A percentile compares a stretch with the other conserved stretches of the same genome.
phyloP scores from a whole-genome alignment of 495 filamentous ascomycete species.

The Neurospora tetrasperma region DNA sequence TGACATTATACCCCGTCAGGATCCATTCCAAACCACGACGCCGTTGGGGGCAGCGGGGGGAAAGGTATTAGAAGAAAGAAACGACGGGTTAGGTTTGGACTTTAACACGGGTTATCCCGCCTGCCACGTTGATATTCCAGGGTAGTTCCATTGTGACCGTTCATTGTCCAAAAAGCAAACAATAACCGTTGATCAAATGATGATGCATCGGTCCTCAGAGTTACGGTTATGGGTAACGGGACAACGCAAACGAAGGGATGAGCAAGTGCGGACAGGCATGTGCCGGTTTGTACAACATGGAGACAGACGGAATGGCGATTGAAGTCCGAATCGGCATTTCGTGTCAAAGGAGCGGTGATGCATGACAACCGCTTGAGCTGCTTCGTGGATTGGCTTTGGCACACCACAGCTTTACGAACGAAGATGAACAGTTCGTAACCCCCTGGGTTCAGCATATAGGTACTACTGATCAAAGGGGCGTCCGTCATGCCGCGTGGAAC shows the following conservation, averaged over 20 bases:
- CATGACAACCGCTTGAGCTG: too few relatives aligned
- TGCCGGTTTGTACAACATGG: too few relatives aligned
- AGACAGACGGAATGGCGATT: too few relatives aligned
- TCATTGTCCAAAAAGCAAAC: background rate
- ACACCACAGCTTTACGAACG: too few relatives aligned
- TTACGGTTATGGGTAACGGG: background rate
- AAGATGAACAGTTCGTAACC: too few relatives aligned
- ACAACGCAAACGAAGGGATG: background rate
- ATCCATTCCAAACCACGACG: background rate
- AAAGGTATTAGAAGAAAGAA: background rate
- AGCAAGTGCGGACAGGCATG: too few relatives aligned
- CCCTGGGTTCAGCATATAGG: too few relatives aligned
- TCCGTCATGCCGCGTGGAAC: too few relatives aligned
- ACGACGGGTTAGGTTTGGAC: background rate
- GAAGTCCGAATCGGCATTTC: too few relatives aligned
- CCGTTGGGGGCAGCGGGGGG: background rate
- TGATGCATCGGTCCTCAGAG: background rate
- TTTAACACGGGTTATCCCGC: background rate
- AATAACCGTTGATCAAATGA: background rate
- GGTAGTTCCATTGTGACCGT: background rate
- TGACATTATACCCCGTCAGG: background rate
- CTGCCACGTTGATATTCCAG: background rate
- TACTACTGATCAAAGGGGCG: too few relatives aligned
- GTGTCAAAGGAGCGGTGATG: too few relatives aligned
- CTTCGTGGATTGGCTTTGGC: too few relatives aligned